Percentiles rank a stretch among this genome's conserved stretches.
phyloP scores from a whole-genome alignment of 495 filamentous ascomycete genomes.

The Jackrogersella minutella region DNA sequence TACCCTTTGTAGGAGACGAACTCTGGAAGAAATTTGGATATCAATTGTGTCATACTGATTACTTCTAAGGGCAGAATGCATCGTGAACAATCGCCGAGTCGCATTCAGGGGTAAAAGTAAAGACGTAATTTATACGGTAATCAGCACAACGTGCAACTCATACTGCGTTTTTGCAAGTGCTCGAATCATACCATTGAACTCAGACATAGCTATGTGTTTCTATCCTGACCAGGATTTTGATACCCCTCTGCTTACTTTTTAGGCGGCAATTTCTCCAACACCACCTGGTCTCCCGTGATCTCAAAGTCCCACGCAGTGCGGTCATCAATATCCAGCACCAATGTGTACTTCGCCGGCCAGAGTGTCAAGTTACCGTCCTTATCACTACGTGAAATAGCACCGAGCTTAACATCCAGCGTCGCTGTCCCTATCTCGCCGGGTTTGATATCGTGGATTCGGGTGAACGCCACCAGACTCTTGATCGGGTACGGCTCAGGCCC shows the following conservation, averaged over 20 bases:
- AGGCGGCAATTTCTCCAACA: conserved; percentile 53
- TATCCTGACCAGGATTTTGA: no score
- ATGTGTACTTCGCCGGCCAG: conserved; percentile 66
- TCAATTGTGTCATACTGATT: no score
- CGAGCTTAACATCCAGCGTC: conserved; percentile 60
- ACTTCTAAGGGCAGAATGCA: no score
- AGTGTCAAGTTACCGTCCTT: conserved; percentile 60
- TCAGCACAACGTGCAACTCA: no score
- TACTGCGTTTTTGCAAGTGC: no score
- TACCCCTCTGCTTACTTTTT: conserved; percentile 26
- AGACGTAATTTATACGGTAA: no score
- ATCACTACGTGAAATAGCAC: conserved; percentile 62
- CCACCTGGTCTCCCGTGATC: conserved; percentile 51
- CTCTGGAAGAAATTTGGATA: no score
- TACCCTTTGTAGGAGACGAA: no score
- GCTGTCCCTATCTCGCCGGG: conserved; percentile 49
- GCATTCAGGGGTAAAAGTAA: no score
- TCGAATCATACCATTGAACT: no score
- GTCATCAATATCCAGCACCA: conserved; percentile 60
- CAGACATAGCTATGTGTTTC: no score
- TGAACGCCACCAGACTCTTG: conserved; percentile 66
- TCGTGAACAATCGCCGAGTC: no score
- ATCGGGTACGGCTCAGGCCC: conserved; percentile 66
- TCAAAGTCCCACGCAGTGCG: conserved; percentile 49
- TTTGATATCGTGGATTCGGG: conserved; percentile 57